Conservation (phyloP, 1,284 basidiomycete genomes). For the Ganoderma boninense region DNA sequence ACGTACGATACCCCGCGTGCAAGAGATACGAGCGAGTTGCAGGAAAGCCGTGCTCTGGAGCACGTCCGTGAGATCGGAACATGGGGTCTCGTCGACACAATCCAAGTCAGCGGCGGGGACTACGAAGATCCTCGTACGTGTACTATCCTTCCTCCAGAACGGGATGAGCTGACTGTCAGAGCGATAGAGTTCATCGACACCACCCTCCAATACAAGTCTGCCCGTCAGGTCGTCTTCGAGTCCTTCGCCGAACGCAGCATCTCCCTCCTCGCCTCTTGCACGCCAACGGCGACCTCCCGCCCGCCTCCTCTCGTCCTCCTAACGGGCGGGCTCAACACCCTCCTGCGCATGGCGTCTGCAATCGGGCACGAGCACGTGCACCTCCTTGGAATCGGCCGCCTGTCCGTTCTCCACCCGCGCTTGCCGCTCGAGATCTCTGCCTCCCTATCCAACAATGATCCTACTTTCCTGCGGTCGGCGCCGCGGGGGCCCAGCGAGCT, state of each 20-base stretch:
- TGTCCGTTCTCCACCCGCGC: constrained; percentile 69
- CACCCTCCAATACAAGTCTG: constrained; percentile 34
- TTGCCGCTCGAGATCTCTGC: constrained; percentile 45
- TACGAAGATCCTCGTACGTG: constrained; percentile 80
- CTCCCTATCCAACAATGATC: constrained; percentile 1
- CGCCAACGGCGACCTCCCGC: constrained; percentile 32
- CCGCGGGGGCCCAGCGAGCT: constrained; percentile 21
- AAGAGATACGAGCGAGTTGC: too few relatives aligned
- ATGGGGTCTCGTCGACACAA: constrained; percentile 79
- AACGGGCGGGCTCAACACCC: constrained; percentile 82
- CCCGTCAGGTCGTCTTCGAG: constrained; percentile 70
- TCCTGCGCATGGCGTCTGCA: constrained; percentile 64
- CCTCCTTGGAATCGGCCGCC: constrained; percentile 81
- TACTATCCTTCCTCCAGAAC: constrained; percentile 3
- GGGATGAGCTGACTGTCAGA: neutral
- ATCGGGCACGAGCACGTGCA: constrained; percentile 66
- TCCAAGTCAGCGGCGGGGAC: constrained; percentile 89
- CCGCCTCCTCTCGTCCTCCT: constrained; percentile 72
- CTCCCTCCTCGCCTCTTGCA: constrained; percentile 48
- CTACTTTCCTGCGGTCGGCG: constrained; percentile 16
- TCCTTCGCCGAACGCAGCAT: constrained; percentile 63
- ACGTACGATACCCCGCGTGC: too few relatives aligned
- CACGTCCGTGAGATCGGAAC: constrained; percentile 72
- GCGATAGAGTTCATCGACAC: constrained; percentile 40
- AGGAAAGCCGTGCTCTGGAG: constrained; percentile 63